phyloP scores from a whole-genome alignment of 257 asterid genomes.

The Solanum pimpinellifolium region DNA sequence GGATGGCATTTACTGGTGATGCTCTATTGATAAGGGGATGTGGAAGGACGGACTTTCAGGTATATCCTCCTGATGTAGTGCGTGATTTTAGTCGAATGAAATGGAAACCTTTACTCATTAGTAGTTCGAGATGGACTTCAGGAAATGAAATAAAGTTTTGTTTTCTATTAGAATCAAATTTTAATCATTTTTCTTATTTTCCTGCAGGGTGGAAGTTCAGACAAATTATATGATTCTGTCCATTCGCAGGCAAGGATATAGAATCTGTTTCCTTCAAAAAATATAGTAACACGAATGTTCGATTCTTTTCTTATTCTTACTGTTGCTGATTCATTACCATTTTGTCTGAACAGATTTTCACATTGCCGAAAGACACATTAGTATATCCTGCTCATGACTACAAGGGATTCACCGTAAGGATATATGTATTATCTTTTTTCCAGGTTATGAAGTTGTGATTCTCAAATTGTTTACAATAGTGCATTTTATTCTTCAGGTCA shows the following conservation, averaged over 20 bases:
- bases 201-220: slow-evolving; percentile 93
- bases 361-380: slow-evolving; percentile 76
- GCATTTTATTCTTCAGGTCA: slow-evolving; percentile 35
- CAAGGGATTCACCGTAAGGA: slow-evolving; percentile 84
- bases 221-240: slow-evolving; percentile 72
- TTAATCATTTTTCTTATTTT: neutral
- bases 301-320: neutral
- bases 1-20: slow-evolving; percentile 97
- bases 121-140: neutral
- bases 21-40: slow-evolving; percentile 86
- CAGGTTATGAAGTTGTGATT: neutral
- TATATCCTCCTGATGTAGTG: slow-evolving; percentile 9
- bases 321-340: neutral
- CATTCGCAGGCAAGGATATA: slow-evolving; percentile 72
- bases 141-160: neutral
- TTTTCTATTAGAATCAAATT: neutral
- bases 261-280: neutral
- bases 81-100: neutral
- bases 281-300: neutral
- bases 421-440: neutral
- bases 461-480: neutral
- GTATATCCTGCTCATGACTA: slow-evolving; percentile 96
- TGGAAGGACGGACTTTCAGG: slow-evolving; percentile 99
- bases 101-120: neutral
- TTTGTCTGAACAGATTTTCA: slow-evolving; percentile 47